Base-by-base conservation (phyloP, 345 rosid genomes). In the Draba incana region DNA sequence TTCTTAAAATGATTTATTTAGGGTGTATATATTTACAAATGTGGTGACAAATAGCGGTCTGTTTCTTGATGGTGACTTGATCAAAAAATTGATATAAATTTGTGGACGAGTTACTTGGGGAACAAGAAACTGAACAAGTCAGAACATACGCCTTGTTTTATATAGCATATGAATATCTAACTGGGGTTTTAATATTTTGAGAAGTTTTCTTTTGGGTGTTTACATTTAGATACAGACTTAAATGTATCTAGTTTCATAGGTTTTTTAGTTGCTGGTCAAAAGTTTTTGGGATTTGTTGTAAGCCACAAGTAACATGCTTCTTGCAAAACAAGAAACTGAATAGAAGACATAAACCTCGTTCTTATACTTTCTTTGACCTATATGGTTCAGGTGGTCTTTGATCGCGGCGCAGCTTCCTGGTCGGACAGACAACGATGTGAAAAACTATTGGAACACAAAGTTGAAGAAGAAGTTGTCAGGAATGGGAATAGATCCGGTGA, bases 321-420 rank as follows among this genome's bases (percentile, higher is more conserved):
- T 49, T 42, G 66, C 10, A 45, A 8, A 35, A 55, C 44, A 72
- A 56, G 41, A 30, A 58, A 14, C 0, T 2, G 24, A 51, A 10
- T 4, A 33, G 8, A 31, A 20, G 35, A 31, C 68, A 37, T 64
- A 23, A n/a, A 37, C 39, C 25, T 57, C 31, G 28, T 33, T 13
- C 20, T 48, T 20, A 42, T 53, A 38, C 41, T 3, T 28, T 24
- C 4, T 28, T 38, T 37, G 7, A 28, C 44, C 23, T 31, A 50
- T 35, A 15, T 57, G 57, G 53, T 47, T 72, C 84, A 94, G 98
- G 66, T 92, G 98, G 97, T 86, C 98, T 20, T 54, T 89, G 39
- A 89, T 89, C 9, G 99, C 99, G n/a, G 96, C 97, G 31, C 98
- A 89, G 64, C 78, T 89, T 75, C 92, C 92, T 0, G 97, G 99